Base-by-base conservation (phyloP, 208 protist species). In the Herpetomonas muscarum region DNA sequence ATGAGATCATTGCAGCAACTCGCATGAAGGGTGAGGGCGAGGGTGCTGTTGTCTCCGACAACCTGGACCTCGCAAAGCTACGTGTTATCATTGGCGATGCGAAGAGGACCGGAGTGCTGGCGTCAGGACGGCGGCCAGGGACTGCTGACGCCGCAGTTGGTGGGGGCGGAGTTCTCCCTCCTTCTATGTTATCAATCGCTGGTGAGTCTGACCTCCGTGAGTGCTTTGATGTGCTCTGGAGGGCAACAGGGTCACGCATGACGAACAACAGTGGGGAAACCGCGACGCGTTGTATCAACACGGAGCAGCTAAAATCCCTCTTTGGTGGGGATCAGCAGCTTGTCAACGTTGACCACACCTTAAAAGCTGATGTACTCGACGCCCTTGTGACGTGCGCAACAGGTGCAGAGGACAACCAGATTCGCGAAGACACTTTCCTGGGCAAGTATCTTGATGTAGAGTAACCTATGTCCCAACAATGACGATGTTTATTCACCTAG, bases 341-440 rank as follows among this genome's bases (percentile, higher is more conserved):
- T 9, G 9, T 19, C 15, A 24, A 7, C 15, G 5, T 19, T 19
- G 22, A 24, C 41, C 15, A 46, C 19, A 19, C 7, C 0, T 64
- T 81, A 7, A 65, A 61, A 12, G 15, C 30, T 21, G 42, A 70
- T 19, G 74, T 77, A 47, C 13, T 85, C 2, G 60, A 81, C 19
- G 46, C 50, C 1, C 68, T 85, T 53, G 13, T 81, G 10, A 54
- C 57, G 5, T 59, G 61, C 49, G 60, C 75, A 26, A 28, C 54
- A 46, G 59, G 56, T 24, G n/a, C 42, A 21, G 65, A 57, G 2
- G 32, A 21, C 9, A 53, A 74, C 42, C 25, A 60, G 6, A 55
- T 80, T n/a, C 24, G 61, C 3, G 77, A 85, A 32, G 69, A 85
- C 52, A 50, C 66, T 0, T 79, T 78, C 64, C 50, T 77, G 6